Percentiles rank a stretch among this genome's conserved stretches.
These are phyloP conservation scores for Camellia oleifera DNA, from an alignment of 179 eudicot genomes.

Conservation along the genomic window DNA sequence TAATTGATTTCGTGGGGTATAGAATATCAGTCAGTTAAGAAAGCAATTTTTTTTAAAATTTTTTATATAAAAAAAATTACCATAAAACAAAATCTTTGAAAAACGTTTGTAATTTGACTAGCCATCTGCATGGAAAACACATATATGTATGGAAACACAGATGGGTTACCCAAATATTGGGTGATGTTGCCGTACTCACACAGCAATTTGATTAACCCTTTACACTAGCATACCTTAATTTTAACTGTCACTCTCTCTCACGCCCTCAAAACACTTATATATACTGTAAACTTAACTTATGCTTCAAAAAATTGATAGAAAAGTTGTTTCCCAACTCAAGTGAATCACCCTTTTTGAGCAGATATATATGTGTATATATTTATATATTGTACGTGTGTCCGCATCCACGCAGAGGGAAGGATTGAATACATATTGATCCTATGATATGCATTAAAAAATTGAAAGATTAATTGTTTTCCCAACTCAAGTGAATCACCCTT, in stretches of 20 bases:
- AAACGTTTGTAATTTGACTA: constrained; percentile 32
- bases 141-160: neutral
- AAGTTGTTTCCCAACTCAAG: neutral
- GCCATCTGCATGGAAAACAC: constrained; percentile 35
- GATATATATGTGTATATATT: no score
- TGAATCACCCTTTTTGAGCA: neutral
- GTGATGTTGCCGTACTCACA: constrained; percentile 1
- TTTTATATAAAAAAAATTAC: constrained; percentile 6
- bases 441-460: no score
- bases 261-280: neutral
- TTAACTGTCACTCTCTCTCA: neutral
- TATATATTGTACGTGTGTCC: no score
- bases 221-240: neutral
- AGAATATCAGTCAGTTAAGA: constrained; percentile 66
- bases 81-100: neutral
- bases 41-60: constrained; percentile 36
- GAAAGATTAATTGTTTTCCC: no score
- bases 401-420: no score
- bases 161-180: constrained; percentile 6
- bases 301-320: neutral
- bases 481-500: no score
- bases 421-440: no score
- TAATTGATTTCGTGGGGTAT: constrained; percentile 57
- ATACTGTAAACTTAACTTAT: neutral
- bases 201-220: constrained; percentile 7